These are phyloP conservation scores for Lodderomyces parapsilosis DNA, from an alignment of 1,139 yeast species.

Conservation along the genomic window DNA sequence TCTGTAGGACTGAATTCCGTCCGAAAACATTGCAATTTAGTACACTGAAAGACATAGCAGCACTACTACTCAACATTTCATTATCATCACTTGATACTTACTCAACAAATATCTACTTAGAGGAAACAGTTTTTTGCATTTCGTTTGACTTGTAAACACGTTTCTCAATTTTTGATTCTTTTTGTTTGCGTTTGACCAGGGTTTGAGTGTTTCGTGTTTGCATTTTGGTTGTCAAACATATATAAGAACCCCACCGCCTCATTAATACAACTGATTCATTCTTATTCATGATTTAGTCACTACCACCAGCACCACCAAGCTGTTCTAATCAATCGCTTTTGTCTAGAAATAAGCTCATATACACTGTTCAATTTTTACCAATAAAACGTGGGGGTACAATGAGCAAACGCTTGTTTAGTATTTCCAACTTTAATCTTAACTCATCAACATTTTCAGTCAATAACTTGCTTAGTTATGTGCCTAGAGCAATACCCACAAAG, in stretches of 20 bases:
- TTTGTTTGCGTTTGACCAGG: not conserved
- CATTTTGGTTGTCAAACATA: not conserved
- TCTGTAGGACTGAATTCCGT: too few relatives aligned
- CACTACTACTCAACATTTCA: too few relatives aligned
- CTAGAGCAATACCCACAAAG: not conserved
- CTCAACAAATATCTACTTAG: too few relatives aligned
- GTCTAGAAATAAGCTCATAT: not conserved
- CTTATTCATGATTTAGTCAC: not conserved
- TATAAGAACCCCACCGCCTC: too few relatives aligned
- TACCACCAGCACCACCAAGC: too few relatives aligned
- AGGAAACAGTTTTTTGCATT: too few relatives aligned
- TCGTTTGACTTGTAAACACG: not conserved
- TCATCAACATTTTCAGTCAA: slow-evolving; percentile 6
- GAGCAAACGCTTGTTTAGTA: slow-evolving; percentile 4
- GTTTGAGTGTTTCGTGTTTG: not conserved
- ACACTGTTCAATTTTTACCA: not conserved
- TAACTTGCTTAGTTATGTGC: slow-evolving; percentile 1
- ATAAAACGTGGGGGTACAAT: not conserved
- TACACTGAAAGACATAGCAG: too few relatives aligned
- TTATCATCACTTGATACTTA: too few relatives aligned
- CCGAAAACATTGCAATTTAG: too few relatives aligned
- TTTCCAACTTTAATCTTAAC: not conserved
- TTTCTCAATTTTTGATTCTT: not conserved
- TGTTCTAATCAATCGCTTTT: not conserved
- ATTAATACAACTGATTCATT: too few relatives aligned